Evolutionary conservation across 164 flowering plant genomes (phyloP).

Genomic region (Chimonanthus praecox): DNA sequence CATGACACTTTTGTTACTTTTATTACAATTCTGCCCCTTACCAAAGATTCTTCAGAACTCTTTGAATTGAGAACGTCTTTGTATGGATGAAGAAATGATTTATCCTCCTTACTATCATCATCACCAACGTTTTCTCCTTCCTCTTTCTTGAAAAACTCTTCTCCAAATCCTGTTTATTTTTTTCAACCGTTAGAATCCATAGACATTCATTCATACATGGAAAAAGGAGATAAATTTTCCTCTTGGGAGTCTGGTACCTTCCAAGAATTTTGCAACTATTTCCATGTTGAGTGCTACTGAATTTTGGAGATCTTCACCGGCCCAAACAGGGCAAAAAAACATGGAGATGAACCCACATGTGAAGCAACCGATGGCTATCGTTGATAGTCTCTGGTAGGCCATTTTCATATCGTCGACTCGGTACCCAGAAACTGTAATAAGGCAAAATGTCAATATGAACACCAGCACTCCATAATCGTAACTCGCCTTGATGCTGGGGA

Average conservation of each 20-base stretch:
- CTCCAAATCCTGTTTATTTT: slow-evolving; percentile 44
- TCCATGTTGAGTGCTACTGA: slow-evolving; percentile 46
- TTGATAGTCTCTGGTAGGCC: slow-evolving; percentile 57
- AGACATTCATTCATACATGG: neutral
- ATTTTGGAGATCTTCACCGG: slow-evolving; percentile 78
- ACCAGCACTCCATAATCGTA: slow-evolving; percentile 79
- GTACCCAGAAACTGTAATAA: slow-evolving; percentile 69
- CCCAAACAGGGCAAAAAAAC: slow-evolving; percentile 74
- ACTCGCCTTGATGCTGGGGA: slow-evolving; percentile 55
- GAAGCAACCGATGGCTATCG: slow-evolving; percentile 53
- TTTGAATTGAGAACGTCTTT: slow-evolving; percentile 63
- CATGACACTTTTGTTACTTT: neutral
- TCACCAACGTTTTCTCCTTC: slow-evolving; percentile 12
- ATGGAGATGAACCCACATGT: slow-evolving; percentile 50
- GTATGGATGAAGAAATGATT: slow-evolving; percentile 41
- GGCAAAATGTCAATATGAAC: slow-evolving; percentile 68
- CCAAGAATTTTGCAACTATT: slow-evolving; percentile 56
- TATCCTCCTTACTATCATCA: slow-evolving; percentile 19
- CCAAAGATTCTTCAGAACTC: slow-evolving; percentile 59
- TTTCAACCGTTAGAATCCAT: neutral
- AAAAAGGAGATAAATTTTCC: neutral
- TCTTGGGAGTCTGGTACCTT: slow-evolving; percentile 34
- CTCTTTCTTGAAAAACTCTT: slow-evolving; percentile 32
- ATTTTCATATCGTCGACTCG: slow-evolving; percentile 41
- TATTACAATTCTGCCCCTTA: slow-evolving; percentile 12